Evolutionary conservation across 331 rosid species (phyloP).

Genomic region (Erythrophleum ivorense): DNA sequence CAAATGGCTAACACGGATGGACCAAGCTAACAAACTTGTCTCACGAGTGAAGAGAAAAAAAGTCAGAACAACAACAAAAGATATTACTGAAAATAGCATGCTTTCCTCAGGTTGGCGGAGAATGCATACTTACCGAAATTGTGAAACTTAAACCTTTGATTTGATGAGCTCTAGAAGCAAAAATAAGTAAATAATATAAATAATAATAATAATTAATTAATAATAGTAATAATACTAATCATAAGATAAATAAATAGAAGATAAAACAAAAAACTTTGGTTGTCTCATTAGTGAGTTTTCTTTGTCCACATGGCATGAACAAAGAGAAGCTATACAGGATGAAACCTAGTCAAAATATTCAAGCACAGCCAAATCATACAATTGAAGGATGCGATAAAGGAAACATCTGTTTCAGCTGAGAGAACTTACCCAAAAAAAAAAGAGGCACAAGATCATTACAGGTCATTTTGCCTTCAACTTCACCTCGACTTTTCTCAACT

Average conservation of each 20-base stretch:
- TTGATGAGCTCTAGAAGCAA: constrained; percentile 6
- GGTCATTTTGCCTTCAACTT: constrained; percentile 59
- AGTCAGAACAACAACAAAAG: neutral
- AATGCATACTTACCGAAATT: neutral
- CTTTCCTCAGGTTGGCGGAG: neutral
- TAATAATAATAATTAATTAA: neutral
- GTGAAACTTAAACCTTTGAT: constrained; percentile 27
- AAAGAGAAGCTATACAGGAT: neutral
- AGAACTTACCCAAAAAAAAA: constrained; percentile 47
- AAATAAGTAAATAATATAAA: neutral
- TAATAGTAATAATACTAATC: neutral
- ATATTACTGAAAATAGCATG: neutral
- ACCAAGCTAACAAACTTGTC: neutral
- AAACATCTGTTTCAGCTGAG: constrained; percentile 23
- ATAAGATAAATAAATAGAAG: neutral
- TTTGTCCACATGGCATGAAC: constrained; percentile 24
- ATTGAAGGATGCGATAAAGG: neutral
- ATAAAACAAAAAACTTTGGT: neutral
- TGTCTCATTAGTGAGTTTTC: constrained; percentile 1
- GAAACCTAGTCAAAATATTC: neutral
- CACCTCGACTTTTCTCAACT: constrained; percentile 60
- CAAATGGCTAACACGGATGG: neutral
- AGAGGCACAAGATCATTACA: constrained; percentile 17
- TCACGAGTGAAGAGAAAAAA: constrained; percentile 1
- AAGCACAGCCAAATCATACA: neutral